Percentiles rank a stretch among this genome's conserved stretches.
These are phyloP conservation scores for Pythium monospermum DNA, from an alignment of 352 stramenopile genomes.

Conservation along the genomic window DNA sequence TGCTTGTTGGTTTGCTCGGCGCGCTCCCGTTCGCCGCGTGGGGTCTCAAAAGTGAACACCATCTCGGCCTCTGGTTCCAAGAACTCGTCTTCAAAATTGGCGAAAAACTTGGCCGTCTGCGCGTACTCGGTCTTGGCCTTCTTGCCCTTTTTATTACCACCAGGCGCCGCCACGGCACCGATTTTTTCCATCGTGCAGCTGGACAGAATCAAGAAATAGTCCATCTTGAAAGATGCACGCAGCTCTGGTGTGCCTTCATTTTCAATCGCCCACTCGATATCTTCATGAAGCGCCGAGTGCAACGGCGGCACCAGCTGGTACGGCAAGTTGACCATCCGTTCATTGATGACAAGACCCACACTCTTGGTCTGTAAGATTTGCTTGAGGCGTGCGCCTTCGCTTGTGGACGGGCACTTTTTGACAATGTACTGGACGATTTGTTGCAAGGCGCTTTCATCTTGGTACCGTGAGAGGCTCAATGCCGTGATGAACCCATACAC, in stretches of 20 bases:
- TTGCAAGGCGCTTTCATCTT: slow-evolving; percentile 47
- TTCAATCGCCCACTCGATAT: slow-evolving; percentile 80
- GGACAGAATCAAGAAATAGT: slow-evolving; percentile 79
- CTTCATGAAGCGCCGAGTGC: slow-evolving; percentile 75
- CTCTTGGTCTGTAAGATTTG: slow-evolving; percentile 52
- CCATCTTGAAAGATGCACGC: slow-evolving; percentile 66
- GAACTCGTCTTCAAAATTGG: slow-evolving; percentile 88
- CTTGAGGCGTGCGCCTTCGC: slow-evolving; percentile 44
- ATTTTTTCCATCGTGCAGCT: slow-evolving; percentile 59
- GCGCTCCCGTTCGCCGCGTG: slow-evolving; percentile 53
- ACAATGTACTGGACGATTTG: slow-evolving; percentile 75
- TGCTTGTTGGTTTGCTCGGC: slow-evolving; percentile 45
- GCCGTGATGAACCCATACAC: slow-evolving; percentile 86
- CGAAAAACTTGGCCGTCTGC: slow-evolving; percentile 66
- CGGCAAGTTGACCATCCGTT: slow-evolving; percentile 84
- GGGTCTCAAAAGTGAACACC: slow-evolving; percentile 65
- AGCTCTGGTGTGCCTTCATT: slow-evolving; percentile 66
- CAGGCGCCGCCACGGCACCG: slow-evolving; percentile 10
- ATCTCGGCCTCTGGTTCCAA: slow-evolving; percentile 68
- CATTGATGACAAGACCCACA: slow-evolving; percentile 72
- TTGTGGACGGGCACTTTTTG: slow-evolving; percentile 63
- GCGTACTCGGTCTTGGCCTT: slow-evolving; percentile 73
- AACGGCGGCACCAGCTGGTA: slow-evolving; percentile 81
- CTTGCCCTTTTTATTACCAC: slow-evolving; percentile 46
- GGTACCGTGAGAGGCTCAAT: slow-evolving; percentile 56